These are phyloP conservation scores for Pseudogymnoascus sp. DNA, from an alignment of 2,329 filamentous ascomycete genomes.

Conservation along the genomic window DNA sequence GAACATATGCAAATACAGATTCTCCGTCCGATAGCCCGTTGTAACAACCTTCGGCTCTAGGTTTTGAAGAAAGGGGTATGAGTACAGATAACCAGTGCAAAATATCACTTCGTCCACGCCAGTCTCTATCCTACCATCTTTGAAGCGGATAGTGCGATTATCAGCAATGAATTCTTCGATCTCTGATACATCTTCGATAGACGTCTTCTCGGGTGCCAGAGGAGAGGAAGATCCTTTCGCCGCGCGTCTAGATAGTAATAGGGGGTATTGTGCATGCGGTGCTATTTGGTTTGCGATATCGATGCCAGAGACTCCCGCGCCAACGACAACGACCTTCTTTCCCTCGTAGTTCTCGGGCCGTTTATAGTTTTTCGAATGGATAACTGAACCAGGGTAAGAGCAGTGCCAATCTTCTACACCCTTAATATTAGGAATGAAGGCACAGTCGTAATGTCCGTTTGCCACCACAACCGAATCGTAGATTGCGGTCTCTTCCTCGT, in stretches of 20 bases:
- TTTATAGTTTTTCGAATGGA: conserved; percentile 75
- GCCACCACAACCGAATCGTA: conserved; percentile 69
- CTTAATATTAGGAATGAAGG: conserved; percentile 54
- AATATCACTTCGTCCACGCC: conserved; percentile 72
- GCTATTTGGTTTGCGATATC: conserved; percentile 76
- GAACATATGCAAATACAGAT: conserved; percentile 73
- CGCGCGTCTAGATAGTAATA: conserved; percentile 21
- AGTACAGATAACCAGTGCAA: conserved; percentile 84
- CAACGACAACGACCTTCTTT: conserved; percentile 75
- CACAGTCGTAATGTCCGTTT: conserved; percentile 65
- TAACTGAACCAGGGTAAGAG: conserved; percentile 50
- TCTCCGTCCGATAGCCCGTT: conserved; percentile 59
- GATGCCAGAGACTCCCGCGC: conserved; percentile 73
- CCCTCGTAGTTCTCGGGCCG: conserved; percentile 49
- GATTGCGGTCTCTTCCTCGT: conserved; percentile 13
- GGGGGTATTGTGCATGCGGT: conserved; percentile 44
- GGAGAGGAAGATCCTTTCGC: conserved; percentile 29
- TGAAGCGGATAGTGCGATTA: conserved; percentile 55
- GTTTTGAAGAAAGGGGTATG: conserved; percentile 59
- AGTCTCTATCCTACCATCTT: conserved; percentile 53
- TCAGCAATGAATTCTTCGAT: conserved; percentile 49
- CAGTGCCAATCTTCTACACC: conserved; percentile 52
- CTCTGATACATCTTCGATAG: conserved; percentile 22
- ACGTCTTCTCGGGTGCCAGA: conserved; percentile 20
- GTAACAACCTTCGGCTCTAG: conserved; percentile 49